Percentiles rank a stretch among this genome's conserved stretches.
Evolutionary conservation across 2,329 filamentous ascomycete species (phyloP).

Genomic region (Beauveria sp.): DNA sequence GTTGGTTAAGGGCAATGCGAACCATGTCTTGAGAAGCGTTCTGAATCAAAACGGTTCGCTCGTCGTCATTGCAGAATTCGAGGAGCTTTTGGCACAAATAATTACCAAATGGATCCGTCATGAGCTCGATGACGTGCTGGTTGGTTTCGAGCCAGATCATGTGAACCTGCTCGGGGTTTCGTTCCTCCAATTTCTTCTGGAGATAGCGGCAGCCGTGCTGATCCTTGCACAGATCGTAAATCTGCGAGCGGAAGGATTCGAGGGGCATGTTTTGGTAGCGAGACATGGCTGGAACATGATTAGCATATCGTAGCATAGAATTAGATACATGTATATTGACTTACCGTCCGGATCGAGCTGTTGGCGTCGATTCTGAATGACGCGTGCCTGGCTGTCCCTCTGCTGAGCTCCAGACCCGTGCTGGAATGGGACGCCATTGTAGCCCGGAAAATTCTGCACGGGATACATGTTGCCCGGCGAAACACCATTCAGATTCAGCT

Average conservation of each 20-base stretch:
- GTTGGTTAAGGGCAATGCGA: conserved; percentile 90
- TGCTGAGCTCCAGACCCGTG: conserved; percentile 40
- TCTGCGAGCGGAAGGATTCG: conserved; percentile 71
- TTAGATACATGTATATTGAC: conserved; percentile 11
- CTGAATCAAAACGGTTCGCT: conserved; percentile 86
- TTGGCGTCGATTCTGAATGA: conserved; percentile 67
- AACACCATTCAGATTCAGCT: conserved; percentile 48
- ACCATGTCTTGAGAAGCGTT: conserved; percentile 85
- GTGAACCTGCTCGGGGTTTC: conserved; percentile 72
- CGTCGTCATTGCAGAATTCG: conserved; percentile 90
- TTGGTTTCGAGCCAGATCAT: conserved; percentile 94
- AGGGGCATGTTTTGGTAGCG: conserved; percentile 79
- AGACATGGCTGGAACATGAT: conserved; percentile 50
- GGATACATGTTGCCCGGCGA: conserved; percentile 41
- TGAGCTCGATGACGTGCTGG: conserved; percentile 88
- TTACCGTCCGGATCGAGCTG: conserved; percentile 65
- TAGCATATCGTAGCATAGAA: conserved; percentile 18
- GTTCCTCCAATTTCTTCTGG: conserved; percentile 94
- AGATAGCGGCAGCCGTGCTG: conserved; percentile 96
- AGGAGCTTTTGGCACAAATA: conserved; percentile 98
- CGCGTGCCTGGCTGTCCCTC: conserved; percentile 68
- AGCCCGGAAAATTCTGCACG: conserved; percentile 51
- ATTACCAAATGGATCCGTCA: conserved; percentile 99
- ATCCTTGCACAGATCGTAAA: conserved; percentile 91
- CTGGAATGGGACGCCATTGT: conserved; percentile 42